Evolutionary conservation across 129 eudicot species (phyloP), one percentile per base, ranked within the genome.

Genomic region (Flaveria trinervia): DNA sequence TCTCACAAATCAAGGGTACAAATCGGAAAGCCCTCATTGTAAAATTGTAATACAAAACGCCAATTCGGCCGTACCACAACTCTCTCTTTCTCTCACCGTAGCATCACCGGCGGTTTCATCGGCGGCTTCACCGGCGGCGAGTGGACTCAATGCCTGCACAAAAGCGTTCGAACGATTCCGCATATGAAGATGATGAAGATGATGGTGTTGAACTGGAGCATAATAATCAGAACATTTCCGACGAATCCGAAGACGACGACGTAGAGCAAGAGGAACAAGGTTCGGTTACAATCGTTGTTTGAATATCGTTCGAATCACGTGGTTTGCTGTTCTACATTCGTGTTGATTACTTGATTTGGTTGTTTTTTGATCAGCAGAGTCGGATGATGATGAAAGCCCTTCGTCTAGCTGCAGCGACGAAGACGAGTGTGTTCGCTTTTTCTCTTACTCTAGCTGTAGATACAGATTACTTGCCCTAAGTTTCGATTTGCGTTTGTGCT

Each of bases 381-480:
- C 86, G 52, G 86, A 83, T 79, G 83, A 87, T 18, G 87, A 85
- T 65, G 86, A 73, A 57, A 88, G 88, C 76, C 17, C 82, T 72
- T 81, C 85, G 45, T 83, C 88, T 11, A 83, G 86, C 60, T 66
- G 39, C 22, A 87, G 77, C 25, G 93, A 90, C 16, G 68, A 74
- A 41, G 97, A 91, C 50, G 97, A 91, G 95, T 91, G 59, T 28
- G 86, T 73, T 69, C 36, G 12, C 73, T 13, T 30, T 72, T 44
- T 54, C 77, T 57, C 14, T 55, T 0, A 18, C 15, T 81, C 6
- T 82, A 16, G 79, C 2, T 80, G 8, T 55, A 52, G 2, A 16
- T 41, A 15, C 43, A 52, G 74, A 67, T 67, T 54, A 67, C 17
- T 67, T 52, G 62, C 70, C 75, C 50, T 69, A 77, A 3, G 71